Base-by-base conservation (phyloP, 352 stramenopile species). In the Phytophthora tentaculata region DNA sequence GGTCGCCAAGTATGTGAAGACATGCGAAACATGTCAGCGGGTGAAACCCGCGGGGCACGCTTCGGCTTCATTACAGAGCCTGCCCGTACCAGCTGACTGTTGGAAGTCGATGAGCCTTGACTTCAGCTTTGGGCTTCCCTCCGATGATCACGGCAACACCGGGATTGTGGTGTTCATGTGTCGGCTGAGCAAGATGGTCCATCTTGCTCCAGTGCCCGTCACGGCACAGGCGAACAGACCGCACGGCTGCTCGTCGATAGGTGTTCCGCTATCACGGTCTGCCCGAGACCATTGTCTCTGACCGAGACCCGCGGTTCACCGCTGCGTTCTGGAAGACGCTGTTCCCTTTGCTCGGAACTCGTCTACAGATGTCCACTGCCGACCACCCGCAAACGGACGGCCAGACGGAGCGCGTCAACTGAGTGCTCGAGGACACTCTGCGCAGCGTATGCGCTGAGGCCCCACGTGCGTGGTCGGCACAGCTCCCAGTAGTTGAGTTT, bases 91-190 rank as follows among this genome's bases (percentile, higher is more conserved):
- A 19, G 22, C n/a, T 1, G 61, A 72, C 17, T 68, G 52, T 35
- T 79, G 72, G 67, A 59, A 73, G 61, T 76, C 53, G 9, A 64
- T 70, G 47, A 67, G 58, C 48, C 64, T 74, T 39, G 32, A 39
- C 32, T 39, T 39, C 45, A 44, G 71, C 54, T 76, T 75, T 24
- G 49, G 55, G 0, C 58, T 74, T 5, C 63, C 59, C 10, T 9
- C 49, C 19, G 69, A 76, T 28, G 17, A 5, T 0, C 17, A 39
- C 0, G 57, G 45, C 5, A 58, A 66, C 19, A 73, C 58, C 0
- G 63, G 64, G 0, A 64, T 80, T 20, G 9, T 80, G 1, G 69
- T 77, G 5, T 66, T 77, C 13, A 64, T 81, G 14, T 67, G 77
- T 4, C 59, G 60, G 6, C 64, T 80, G 43, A 80, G 65, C 29